These are phyloP conservation scores for Globisporangium okanoganense DNA, from an alignment of 352 stramenopile genomes.

Conservation along the genomic window DNA sequence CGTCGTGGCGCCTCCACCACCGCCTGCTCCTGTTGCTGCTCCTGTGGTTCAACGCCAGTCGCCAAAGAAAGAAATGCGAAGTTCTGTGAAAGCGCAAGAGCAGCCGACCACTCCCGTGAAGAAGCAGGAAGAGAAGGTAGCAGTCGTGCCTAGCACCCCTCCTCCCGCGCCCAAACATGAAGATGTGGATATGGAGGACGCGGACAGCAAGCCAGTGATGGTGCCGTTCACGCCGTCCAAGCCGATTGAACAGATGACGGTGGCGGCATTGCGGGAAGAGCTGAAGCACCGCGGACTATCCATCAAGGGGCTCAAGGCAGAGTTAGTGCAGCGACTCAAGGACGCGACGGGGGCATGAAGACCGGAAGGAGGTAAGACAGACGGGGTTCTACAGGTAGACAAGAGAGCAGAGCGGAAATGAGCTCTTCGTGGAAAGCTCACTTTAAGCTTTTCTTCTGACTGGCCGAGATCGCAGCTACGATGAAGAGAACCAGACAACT, in stretches of 20 bases:
- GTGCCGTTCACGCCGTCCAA: constrained; percentile 63
- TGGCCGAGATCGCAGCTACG: neutral
- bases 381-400: neutral
- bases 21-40: constrained; percentile 10
- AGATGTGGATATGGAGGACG: constrained; percentile 60
- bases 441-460: neutral
- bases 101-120: neutral
- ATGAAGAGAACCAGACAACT: neutral
- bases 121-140: constrained; percentile 7
- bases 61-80: constrained; percentile 18
- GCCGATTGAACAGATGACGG: constrained; percentile 75
- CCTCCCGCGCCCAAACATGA: neutral
- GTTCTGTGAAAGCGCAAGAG: constrained; percentile 11
- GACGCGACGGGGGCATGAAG: constrained; percentile 32
- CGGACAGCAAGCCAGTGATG: constrained; percentile 9
- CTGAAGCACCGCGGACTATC: constrained; percentile 71
- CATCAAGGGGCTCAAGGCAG: constrained; percentile 82
- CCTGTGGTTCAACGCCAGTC: neutral
- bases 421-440: neutral
- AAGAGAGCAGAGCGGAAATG: neutral
- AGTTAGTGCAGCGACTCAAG: constrained; percentile 78
- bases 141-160: constrained; percentile 9
- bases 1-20: constrained; percentile 25
- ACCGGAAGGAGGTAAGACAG: neutral
- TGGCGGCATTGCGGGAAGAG: constrained; percentile 60